Percentiles rank a stretch among this genome's conserved stretches.
Conservation (phyloP, 345 rosid species). For the Barbarea vulgaris region DNA sequence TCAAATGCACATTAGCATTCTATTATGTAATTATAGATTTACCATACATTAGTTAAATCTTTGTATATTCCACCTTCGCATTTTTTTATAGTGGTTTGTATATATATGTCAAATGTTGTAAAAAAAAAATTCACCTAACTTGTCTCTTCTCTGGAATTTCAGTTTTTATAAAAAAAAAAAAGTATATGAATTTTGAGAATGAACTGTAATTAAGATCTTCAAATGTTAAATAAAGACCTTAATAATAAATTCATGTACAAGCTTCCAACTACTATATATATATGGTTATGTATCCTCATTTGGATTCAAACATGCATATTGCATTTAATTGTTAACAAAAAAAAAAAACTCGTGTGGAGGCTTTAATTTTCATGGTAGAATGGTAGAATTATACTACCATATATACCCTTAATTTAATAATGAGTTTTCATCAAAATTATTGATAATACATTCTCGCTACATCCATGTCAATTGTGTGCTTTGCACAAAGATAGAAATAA, state of each 20-base stretch:
- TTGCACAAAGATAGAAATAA: constrained; percentile 32
- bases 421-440: not conserved
- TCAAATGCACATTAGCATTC: no score
- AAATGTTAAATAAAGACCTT: not conserved
- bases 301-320: not conserved
- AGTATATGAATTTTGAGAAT: not conserved
- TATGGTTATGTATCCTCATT: not conserved
- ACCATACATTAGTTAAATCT: not conserved
- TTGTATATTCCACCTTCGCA: not conserved
- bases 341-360: not conserved
- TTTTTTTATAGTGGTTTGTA: not conserved
- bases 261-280: not conserved
- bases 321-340: not conserved
- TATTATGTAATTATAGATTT: no score
- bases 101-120: no score
- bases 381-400: not conserved
- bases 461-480: constrained; percentile 16
- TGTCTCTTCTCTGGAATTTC: not conserved
- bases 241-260: not conserved
- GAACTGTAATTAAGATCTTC: not conserved
- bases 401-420: not conserved
- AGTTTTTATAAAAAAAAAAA: no score
- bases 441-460: not conserved
- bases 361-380: not conserved
- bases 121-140: not conserved